These are phyloP conservation scores for Eucalyptus regnans DNA, from an alignment of 345 rosid genomes.

Conservation along the genomic window DNA sequence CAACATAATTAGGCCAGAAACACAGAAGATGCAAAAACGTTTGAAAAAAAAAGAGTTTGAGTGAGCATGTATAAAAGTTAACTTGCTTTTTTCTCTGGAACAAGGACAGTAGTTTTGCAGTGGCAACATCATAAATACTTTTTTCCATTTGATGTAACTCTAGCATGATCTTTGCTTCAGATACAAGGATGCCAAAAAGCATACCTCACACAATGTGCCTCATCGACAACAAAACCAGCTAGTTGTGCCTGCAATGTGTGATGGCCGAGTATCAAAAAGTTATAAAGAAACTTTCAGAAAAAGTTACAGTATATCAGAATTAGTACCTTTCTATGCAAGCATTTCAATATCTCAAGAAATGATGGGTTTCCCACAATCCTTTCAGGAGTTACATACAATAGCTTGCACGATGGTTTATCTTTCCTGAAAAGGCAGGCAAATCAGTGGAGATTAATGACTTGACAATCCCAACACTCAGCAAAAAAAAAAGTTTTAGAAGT, in stretches of 20 bases:
- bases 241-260: constrained; percentile 42
- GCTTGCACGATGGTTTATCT: constrained; percentile 62
- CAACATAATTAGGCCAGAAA: not conserved
- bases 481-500: not conserved
- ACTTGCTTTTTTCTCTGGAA: not conserved
- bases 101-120: not conserved
- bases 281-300: not conserved
- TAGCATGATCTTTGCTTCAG: not conserved
- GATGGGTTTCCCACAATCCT: constrained; percentile 64
- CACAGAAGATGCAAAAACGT: not conserved
- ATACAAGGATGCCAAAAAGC: not conserved
- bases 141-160: not conserved
- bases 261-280: not conserved
- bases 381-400: constrained; percentile 92
- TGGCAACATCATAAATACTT: not conserved
- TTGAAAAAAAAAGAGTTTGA: not conserved
- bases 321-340: constrained; percentile 58
- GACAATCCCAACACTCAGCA: not conserved
- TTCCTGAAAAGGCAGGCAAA: constrained; percentile 18
- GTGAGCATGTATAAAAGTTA: not conserved
- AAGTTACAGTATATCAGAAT: not conserved
- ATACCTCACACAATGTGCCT: constrained; percentile 96
- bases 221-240: constrained; percentile 87
- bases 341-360: constrained; percentile 55
- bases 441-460: not conserved